A percentile compares a stretch with the other conserved stretches of the same genome.
Evolutionary conservation across 1,284 basidiomycete species (phyloP).

Genomic region (Trametes pubescens): DNA sequence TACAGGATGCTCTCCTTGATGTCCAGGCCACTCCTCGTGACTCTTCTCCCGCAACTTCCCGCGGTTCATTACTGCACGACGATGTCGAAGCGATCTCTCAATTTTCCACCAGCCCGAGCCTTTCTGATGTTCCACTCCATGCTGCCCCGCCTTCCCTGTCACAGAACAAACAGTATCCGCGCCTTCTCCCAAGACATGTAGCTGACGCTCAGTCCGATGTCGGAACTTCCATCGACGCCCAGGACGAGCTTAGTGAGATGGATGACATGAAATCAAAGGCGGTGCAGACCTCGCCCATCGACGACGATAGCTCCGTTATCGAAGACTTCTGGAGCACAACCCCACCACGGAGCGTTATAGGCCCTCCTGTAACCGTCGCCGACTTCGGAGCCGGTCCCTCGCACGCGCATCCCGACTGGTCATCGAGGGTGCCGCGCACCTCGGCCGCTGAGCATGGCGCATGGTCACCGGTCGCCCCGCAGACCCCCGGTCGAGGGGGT

Average conservation of each 20-base stretch:
- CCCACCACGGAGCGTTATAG: slow-evolving; percentile 11
- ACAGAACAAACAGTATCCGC: slow-evolving; percentile 19
- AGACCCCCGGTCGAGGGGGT: slow-evolving; percentile 25
- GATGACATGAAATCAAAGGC: slow-evolving; percentile 28
- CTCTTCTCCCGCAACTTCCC: slow-evolving; percentile 12
- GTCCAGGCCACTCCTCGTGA: slow-evolving; percentile 20
- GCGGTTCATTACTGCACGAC: slow-evolving; percentile 9
- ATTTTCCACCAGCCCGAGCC: slow-evolving; percentile 3
- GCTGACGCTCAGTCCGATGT: slow-evolving; percentile 23
- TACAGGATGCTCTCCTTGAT: slow-evolving; percentile 25
- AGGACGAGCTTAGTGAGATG: slow-evolving; percentile 24
- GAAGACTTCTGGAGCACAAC: slow-evolving; percentile 19
- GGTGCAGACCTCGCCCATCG: slow-evolving; percentile 25
- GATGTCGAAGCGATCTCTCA: slow-evolving; percentile 5
- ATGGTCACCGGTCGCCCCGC: slow-evolving; percentile 22
- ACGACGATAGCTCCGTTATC: slow-evolving; percentile 25
- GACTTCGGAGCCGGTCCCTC: slow-evolving; percentile 19
- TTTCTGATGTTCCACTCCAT: slow-evolving; percentile 26
- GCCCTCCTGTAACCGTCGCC: slow-evolving; percentile 13
- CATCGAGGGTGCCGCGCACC: slow-evolving; percentile 6
- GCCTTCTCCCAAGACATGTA: slow-evolving; percentile 8
- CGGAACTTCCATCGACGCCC: slow-evolving; percentile 26
- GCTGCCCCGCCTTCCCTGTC: slow-evolving; percentile 21
- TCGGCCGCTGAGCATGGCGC: slow-evolving; percentile 18
- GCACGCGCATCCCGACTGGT: neutral